Base-by-base conservation (phyloP, 192 early-diverging fungal genomes). In the Umbelopsis vinacea region DNA sequence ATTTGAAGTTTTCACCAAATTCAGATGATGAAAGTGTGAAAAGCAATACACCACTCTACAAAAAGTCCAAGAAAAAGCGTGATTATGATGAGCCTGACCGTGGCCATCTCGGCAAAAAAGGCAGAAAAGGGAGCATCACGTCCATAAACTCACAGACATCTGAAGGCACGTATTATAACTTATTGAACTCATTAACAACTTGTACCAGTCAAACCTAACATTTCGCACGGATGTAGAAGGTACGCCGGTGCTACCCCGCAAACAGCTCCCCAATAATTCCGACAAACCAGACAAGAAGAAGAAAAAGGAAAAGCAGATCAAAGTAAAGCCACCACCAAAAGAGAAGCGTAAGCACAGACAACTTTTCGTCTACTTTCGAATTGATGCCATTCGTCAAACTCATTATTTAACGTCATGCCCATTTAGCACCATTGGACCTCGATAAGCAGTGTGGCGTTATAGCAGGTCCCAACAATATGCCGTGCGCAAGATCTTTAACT, bases 391-490 rank as follows among this genome's bases (percentile, higher is more conserved):
- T 52, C 6, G 4, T 54, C 1, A 19, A 66, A 33, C 22, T 46
- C 48, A 40, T 46, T 46, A 52, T 37, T 46, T 12, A 45, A 37
- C 48, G 17, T 23, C 66, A 29, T 29, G 38, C 37, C 43, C 23
- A 3, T 33, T 21, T 66, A 83, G 84, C 83, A 23, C 92, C 95
- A 46, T 74, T 98, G 74, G 94, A 98, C 72, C 74, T 96, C 73
- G 96, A 98, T 78, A 91, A 88, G 67, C 93, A 97, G 69, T 98
- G 97, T 73, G 97, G 95, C 70, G 95, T 97, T 17, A 63, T 88
- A 29, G 66, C 76, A 40, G 74, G 82, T 24, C 87, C 89, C 1
- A 88, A 85, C 40, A 85, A 83, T 14, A 63, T 77, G 52, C 86
- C 86, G 0, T 98, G 97, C 79, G 83, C 89, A 52, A 91, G 97